Base-by-base conservation (phyloP, 371 early-diverging fungal species). In the Mucor ambiguus region DNA sequence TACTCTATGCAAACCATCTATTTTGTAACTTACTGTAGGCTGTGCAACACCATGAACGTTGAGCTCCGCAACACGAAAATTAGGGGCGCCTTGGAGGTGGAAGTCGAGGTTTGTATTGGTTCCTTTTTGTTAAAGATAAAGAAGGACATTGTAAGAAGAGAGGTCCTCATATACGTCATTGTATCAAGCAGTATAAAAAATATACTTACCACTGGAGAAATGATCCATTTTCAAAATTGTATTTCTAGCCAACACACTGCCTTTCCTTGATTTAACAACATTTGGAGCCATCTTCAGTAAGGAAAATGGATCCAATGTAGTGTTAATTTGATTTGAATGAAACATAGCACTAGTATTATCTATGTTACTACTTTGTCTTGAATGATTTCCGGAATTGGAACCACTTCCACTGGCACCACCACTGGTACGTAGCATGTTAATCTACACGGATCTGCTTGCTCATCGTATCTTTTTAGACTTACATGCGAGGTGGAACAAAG, bases 41-140 rank as follows among this genome's bases (percentile, higher is more conserved):
- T 91, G 90, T 28, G 90, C 89, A 38, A 87, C 87, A 46, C 92
- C 92, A 68, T 83, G 87, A 6, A 90, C 83, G 62, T 87, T 86
- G 58, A 85, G 69, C 60, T 86, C 87, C 26, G 85, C 85, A 61
- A 80, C 77, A 24, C 92, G 83, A 71, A 91, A 91, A 66, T 91
- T 90, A 35, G 90, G 90, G 11, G 90, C 88, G 1, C 90, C 92
- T 62, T 89, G 87, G 35, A 90, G 72, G 64, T 87, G 82, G 58
- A 90, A 86, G 66, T 85, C 89, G 11, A 89, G 76, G 18, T 84
- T 82, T 37, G 83, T 76, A 71, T 87, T 83, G 59, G 84, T 69
- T 26, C 80, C 88, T 86, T 64, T 54, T 55, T 46, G 16, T 37
- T 35, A 1, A 5, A 4, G 18, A 57, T n/a, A 32, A 38, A 37